phyloP scores from a whole-genome alignment of 163 green algal genomes.

The Scenedesmus sp. region DNA sequence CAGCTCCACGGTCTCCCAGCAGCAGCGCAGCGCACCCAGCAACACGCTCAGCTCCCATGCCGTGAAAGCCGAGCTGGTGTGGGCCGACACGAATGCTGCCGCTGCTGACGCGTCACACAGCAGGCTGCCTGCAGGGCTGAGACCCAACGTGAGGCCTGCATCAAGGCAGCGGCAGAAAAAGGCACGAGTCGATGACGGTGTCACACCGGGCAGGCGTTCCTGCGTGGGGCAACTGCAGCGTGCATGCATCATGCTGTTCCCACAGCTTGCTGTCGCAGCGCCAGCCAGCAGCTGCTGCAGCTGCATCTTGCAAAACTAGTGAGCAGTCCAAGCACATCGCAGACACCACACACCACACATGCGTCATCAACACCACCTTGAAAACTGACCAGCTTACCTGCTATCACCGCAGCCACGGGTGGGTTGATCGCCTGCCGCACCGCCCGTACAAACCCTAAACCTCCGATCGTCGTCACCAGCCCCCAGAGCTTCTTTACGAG shows the following conservation, averaged over 20 bases:
- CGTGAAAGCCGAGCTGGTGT: neutral
- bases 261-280: neutral
- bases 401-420: slow-evolving; percentile 42
- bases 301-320: too few relatives aligned
- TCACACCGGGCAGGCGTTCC: too few relatives aligned
- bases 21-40: slow-evolving; percentile 34
- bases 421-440: slow-evolving; percentile 35
- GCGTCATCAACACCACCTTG: too few relatives aligned
- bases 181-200: too few relatives aligned
- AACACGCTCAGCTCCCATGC: slow-evolving; percentile 48
- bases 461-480: neutral
- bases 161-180: neutral
- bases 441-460: neutral
- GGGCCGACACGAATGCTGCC: slow-evolving; percentile 25
- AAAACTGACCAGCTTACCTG: slow-evolving; percentile 11
- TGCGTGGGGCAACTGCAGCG: too few relatives aligned
- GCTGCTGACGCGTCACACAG: slow-evolving; percentile 18
- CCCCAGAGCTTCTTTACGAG: slow-evolving; percentile 12
- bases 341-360: too few relatives aligned
- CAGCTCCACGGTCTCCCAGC: slow-evolving; percentile 48
- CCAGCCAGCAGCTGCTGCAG: neutral
- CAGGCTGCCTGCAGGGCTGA: slow-evolving; percentile 3
- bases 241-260: too few relatives aligned
- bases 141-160: slow-evolving; percentile 38
- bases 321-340: too few relatives aligned